A percentile compares a stretch with the other conserved stretches of the same genome.
phyloP scores from a whole-genome alignment of 306 rosid genomes.

The Medicago lupulina region DNA sequence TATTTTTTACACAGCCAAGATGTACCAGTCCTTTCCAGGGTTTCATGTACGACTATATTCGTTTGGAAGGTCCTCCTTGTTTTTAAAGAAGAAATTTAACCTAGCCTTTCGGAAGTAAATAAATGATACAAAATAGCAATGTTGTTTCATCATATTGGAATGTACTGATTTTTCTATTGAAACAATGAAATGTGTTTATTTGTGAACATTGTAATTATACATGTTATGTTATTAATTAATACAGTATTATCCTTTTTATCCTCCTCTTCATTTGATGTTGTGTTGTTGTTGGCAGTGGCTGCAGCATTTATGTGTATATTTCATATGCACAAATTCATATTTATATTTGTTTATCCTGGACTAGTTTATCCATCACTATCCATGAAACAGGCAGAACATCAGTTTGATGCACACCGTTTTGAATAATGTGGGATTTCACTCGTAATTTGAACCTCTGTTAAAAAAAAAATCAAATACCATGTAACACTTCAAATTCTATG shows the following conservation, averaged over 20 bases:
- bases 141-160: slow-evolving; percentile 11
- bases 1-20: slow-evolving; percentile 71
- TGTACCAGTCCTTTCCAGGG: slow-evolving; percentile 53
- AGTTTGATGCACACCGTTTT: slow-evolving; percentile 14
- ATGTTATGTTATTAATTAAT: not conserved
- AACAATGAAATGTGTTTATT: not conserved
- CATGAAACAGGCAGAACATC: slow-evolving; percentile 29
- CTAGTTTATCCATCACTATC: slow-evolving; percentile 4
- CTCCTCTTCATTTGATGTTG: not conserved
- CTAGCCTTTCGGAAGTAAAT: slow-evolving; percentile 11
- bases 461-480: not conserved
- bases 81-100: slow-evolving; percentile 40
- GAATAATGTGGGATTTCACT: slow-evolving; percentile 24
- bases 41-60: slow-evolving; percentile 78
- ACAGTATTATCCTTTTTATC: not conserved
- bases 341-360: no score
- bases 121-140: slow-evolving; percentile 19
- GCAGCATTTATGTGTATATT: slow-evolving; percentile 13
- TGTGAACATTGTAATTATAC: slow-evolving; percentile 12
- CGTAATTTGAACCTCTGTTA: slow-evolving; percentile 8
- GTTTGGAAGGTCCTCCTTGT: slow-evolving; percentile 78
- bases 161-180: slow-evolving; percentile 5
- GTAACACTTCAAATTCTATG: slow-evolving; percentile 2
- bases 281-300: not conserved
- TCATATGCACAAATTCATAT: slow-evolving; percentile 1